phyloP scores from a whole-genome alignment of 2,329 filamentous ascomycete species.

The Trichoderma simmonsii region DNA sequence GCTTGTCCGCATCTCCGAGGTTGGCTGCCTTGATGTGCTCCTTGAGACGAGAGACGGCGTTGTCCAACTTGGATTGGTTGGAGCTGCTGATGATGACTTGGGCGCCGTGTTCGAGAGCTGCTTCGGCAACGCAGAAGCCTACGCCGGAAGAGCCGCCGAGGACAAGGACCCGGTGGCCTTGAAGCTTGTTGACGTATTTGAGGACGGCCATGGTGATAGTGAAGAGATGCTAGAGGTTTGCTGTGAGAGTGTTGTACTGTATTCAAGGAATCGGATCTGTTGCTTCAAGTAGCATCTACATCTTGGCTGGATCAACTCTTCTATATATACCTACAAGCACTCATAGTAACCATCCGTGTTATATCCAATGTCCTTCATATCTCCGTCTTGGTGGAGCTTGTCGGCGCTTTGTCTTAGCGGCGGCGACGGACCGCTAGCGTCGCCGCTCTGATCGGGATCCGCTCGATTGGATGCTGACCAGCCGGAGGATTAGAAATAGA shows the following conservation, averaged over 20 bases:
- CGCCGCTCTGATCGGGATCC: constrained; percentile 4
- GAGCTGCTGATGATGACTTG: constrained; percentile 60
- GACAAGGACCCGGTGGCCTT: constrained; percentile 48
- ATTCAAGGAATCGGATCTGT: background rate
- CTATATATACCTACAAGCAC: background rate
- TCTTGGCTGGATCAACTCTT: background rate
- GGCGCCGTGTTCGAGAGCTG: constrained; percentile 52
- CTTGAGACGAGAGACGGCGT: constrained; percentile 43
- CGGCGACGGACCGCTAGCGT: constrained; percentile 12
- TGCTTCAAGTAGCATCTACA: background rate
- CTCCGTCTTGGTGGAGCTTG: background rate
- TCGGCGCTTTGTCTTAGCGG: constrained; percentile 10
- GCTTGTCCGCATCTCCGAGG: constrained; percentile 27
- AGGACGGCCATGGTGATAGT: constrained; percentile 20
- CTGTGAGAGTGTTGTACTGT: background rate
- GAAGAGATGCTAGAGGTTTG: background rate
- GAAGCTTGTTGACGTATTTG: constrained; percentile 35
- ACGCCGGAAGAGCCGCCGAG: constrained; percentile 64
- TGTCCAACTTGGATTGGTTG: constrained; percentile 45
- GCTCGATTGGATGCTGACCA: background rate
- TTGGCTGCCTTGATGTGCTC: constrained; percentile 34
- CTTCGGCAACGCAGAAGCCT: constrained; percentile 59
- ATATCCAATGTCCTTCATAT: background rate
- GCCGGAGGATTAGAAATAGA: background rate
- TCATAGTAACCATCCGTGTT: background rate